Conservation (phyloP, 768 basidiomycete genomes). For the Dentipellis sp. region DNA sequence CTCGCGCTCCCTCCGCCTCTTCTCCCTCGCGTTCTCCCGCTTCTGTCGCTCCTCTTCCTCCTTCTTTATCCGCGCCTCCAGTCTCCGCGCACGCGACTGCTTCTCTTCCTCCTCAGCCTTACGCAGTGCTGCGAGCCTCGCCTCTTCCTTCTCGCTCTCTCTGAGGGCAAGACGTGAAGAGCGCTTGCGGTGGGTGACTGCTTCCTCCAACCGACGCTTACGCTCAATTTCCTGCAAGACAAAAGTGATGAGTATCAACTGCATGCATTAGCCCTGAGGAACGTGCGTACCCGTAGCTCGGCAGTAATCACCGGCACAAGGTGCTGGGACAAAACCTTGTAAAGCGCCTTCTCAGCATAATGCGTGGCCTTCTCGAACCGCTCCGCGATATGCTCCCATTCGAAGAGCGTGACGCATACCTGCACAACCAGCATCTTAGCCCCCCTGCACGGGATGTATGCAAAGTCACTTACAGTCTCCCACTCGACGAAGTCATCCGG, state of each 20-base stretch:
- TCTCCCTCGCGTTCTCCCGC: conserved; percentile 54
- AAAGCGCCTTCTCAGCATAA: conserved; percentile 72
- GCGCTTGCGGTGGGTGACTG: conserved; percentile 78
- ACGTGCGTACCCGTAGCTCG: conserved; percentile 47
- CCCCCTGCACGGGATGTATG: background rate
- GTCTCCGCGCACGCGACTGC: conserved; percentile 49
- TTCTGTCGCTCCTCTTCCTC: conserved; percentile 30
- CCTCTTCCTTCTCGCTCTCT: conserved; percentile 74
- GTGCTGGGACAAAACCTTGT: conserved; percentile 53
- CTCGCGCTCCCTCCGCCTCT: conserved; percentile 29
- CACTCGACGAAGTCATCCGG: conserved; percentile 71
- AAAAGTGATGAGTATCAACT: background rate
- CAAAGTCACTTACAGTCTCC: conserved; percentile 57
- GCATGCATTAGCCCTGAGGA: background rate
- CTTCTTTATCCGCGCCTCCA: conserved; percentile 27
- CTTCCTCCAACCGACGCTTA: conserved; percentile 59
- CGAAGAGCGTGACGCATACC: conserved; percentile 75
- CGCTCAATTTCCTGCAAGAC: conserved; percentile 47
- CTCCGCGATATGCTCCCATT: conserved; percentile 78
- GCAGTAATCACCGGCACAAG: conserved; percentile 66
- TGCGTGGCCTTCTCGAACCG: conserved; percentile 70
- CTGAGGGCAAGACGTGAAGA: conserved; percentile 81
- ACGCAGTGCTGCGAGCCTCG: conserved; percentile 45
- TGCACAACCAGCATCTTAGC: conserved; percentile 20
- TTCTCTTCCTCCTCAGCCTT: conserved; percentile 64